A percentile compares a stretch with the other conserved stretches of the same genome.
Evolutionary conservation across 331 rosid species (phyloP).

Genomic region (Rosa hybrid): DNA sequence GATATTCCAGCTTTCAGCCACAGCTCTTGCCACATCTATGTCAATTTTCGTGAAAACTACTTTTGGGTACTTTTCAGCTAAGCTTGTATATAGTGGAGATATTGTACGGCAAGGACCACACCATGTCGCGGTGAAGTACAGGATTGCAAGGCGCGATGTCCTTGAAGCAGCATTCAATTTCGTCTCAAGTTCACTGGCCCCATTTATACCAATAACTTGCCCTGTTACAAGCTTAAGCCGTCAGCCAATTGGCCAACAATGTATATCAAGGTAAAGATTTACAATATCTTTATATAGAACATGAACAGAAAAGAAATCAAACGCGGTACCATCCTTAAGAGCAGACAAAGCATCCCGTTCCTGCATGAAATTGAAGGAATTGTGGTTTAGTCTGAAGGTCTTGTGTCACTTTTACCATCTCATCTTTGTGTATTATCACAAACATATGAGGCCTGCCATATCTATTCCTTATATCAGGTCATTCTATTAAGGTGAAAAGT

Average conservation of each 20-base stretch:
- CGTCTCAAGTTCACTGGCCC: conserved; percentile 52
- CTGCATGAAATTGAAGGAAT: conserved; percentile 41
- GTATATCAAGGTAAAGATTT: background rate
- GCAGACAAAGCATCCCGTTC: conserved; percentile 57
- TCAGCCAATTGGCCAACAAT: background rate
- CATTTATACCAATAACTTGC: conserved; percentile 64
- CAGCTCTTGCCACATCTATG: conserved; percentile 70
- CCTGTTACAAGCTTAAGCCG: conserved; percentile 39
- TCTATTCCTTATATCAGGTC: background rate
- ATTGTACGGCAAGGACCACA: conserved; percentile 86
- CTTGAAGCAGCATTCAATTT: conserved; percentile 70
- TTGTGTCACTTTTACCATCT: conserved; percentile 13
- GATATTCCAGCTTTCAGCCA: conserved; percentile 66
- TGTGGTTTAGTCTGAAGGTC: conserved; percentile 17
- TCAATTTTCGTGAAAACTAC: conserved; percentile 70
- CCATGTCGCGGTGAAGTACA: conserved; percentile 89
- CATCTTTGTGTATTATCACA: background rate
- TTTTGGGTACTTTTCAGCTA: conserved; percentile 69
- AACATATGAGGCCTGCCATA: background rate
- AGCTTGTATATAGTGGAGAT: conserved; percentile 64
- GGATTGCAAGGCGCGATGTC: conserved; percentile 60
- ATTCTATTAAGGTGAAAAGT: background rate
- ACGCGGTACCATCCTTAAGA: conserved; percentile 68
- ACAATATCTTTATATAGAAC: background rate
- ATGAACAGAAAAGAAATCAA: conserved; percentile 19